Evolutionary conservation across 2,329 filamentous ascomycete species (phyloP), one percentile per base, ranked within the genome.

Genomic region (Stachybotrys elegans): DNA sequence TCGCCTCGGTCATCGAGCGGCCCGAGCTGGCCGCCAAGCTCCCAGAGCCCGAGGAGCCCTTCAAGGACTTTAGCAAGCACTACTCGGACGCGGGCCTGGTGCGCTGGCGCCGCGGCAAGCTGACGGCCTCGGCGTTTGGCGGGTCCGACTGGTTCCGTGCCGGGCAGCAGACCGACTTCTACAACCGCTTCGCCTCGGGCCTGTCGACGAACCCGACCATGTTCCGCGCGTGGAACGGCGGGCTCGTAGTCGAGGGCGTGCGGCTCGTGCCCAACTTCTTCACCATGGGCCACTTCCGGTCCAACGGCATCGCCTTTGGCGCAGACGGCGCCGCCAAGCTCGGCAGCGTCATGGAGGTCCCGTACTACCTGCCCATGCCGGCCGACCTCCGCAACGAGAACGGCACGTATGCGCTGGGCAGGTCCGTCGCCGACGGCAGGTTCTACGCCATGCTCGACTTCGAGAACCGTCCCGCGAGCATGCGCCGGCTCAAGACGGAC

Each of bases 221-320:
- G 29, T 52, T 52, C 41, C 48, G 50, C 25, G 50, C 50, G 6
- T 52, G 48, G 46, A 52, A 52, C 40, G 50, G 50, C 40, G 22
- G 42, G 21, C 27, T 41, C 3, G 46, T 43, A 11, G 46, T 52
- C 21, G 50, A 52, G 32, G 50, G 23, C 31, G 42, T 52, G 20
- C 50, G 50, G 5, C 40, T 52, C 17, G 44, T 50, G 22, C 48
- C 50, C 13, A 47, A 52, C 43, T 52, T 52, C 48, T 52, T 52
- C 50, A 47, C 48, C 43, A 52, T 52, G 50, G 50, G 50, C 8
- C 50, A 52, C 46, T 52, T 52, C 44, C 48, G 50, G 11, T 52
- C 50, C 40, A 45, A 35, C 34, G 50, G 50, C 7, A 40, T 52
- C 21, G 12, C 40, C 19, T 41, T 40, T 17, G 36, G 43, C 12